phyloP scores from a whole-genome alignment of 768 basidiomycete species.

The Phylloporus sp. region DNA sequence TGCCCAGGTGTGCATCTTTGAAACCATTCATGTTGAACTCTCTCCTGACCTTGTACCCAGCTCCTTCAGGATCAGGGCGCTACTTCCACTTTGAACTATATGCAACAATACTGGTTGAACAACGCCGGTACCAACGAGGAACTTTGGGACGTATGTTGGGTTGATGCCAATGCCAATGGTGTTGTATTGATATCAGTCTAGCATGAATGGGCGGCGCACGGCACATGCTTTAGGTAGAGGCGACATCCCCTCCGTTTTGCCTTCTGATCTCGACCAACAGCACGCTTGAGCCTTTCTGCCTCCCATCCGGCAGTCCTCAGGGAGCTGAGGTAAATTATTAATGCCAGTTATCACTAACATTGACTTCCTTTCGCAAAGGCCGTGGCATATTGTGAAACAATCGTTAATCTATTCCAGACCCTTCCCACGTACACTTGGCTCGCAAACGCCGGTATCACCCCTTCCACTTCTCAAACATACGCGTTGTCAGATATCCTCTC shows the following conservation, averaged over 20 bases:
- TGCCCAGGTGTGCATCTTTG: conserved; percentile 28
- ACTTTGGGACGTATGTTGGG: conserved; percentile 60
- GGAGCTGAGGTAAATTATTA: conserved; percentile 54
- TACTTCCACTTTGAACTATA: conserved; percentile 53
- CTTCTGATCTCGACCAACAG: conserved; percentile 31
- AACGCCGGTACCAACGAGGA: conserved; percentile 53
- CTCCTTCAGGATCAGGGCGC: conserved; percentile 57
- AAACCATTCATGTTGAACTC: background rate
- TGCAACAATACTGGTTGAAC: conserved; percentile 63
- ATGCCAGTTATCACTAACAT: background rate
- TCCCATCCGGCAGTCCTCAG: conserved; percentile 53
- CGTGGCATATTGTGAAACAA: conserved; percentile 59
- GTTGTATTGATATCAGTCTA: conserved; percentile 20
- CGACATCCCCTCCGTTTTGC: background rate
- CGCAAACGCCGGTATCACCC: conserved; percentile 66
- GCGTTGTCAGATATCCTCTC: conserved; percentile 49
- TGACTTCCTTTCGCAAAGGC: conserved; percentile 39
- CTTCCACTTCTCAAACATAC: conserved; percentile 54
- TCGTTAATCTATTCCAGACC: conserved; percentile 57
- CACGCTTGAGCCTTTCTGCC: conserved; percentile 55
- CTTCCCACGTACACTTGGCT: conserved; percentile 78
- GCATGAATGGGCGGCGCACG: conserved; percentile 73
- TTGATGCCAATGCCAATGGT: background rate
- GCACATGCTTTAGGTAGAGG: conserved; percentile 43
- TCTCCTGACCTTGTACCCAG: conserved; percentile 31